Base-by-base conservation (phyloP, 2,329 filamentous ascomycete species). In the Chaetomium strumarium region DNA sequence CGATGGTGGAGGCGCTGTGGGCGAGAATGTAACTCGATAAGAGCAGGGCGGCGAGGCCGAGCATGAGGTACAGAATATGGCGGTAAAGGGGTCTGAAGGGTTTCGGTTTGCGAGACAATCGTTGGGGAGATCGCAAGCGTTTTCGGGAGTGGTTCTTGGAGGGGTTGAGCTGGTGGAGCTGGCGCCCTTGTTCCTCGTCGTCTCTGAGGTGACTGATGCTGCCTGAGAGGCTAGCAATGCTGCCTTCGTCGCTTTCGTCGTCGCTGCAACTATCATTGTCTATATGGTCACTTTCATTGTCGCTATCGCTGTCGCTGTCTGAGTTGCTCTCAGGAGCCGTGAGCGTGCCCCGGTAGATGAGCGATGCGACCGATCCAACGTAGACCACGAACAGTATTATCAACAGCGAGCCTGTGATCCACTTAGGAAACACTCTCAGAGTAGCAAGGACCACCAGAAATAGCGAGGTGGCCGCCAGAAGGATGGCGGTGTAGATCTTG, bases 1-100 rank as follows among this genome's bases (percentile, higher is more conserved):
- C 67, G 37, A 79, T 67, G 3, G 67, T 64, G 3, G 62, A 64
- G 13, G 74, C 68, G 37, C 69, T 69, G 57, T 73, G 74, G 2
- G 75, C 70, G 42, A 79, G 70, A 37, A 78, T 66, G 53, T 76
- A 78, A 41, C 74, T 72, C 14, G 74, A 71, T 4, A 78, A 51
- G 2, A 70, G 70, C 17, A 79, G 66, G 4, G 70, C 64, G 5
- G 72, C 30, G 30, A 78, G 66, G 13, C 74, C 73, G 24, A 75
- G 19, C 5, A 72, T 3, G 7, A 79, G 71, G 5, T 72, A 68
- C 49, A 56, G 54, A 55, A 61, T 51, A 46, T 58, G 53, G 52
- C 50, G 53, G 20, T 45, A 44, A 45, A 60, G 44, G 10, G 55
- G 39, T 48, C 57, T 61, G 34, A 37, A 41, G 53, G 12, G 41